Conservation (phyloP, 2,329 filamentous ascomycete genomes). For the Calonectria pteridis region DNA sequence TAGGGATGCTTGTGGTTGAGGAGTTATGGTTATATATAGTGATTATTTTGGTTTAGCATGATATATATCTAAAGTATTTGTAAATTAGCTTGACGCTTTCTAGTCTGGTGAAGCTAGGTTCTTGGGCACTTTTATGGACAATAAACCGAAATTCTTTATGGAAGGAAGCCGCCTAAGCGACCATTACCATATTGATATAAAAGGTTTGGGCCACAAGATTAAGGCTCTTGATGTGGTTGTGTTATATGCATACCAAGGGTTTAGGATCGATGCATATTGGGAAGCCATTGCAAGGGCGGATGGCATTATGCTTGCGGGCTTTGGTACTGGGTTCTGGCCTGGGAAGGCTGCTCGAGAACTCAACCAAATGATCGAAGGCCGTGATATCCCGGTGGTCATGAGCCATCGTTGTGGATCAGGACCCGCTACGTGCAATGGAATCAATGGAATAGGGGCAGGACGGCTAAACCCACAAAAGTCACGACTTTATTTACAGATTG, state of each 20-base stretch:
- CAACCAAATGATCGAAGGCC: constrained; percentile 57
- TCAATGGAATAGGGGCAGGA: constrained; percentile 57
- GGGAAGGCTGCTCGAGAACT: constrained; percentile 54
- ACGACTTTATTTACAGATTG: constrained; percentile 63
- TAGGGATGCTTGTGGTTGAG: constrained; percentile 60
- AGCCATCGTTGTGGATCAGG: constrained; percentile 64
- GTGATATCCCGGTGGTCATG: constrained; percentile 61
- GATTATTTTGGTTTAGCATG: constrained; percentile 70
- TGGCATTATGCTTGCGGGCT: constrained; percentile 67
- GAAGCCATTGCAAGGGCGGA: constrained; percentile 63
- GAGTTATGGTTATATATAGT: constrained; percentile 71
- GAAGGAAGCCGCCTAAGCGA: constrained; percentile 61
- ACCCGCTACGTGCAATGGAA: constrained; percentile 57
- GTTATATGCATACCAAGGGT: constrained; percentile 67
- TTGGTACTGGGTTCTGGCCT: constrained; percentile 66
- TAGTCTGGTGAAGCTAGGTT: constrained; percentile 67
- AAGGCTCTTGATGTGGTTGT: constrained; percentile 67
- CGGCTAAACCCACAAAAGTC: constrained; percentile 69
- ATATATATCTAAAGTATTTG: constrained; percentile 72
- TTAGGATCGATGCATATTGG: constrained; percentile 60
- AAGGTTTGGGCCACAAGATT: constrained; percentile 19
- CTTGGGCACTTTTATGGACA: constrained; percentile 69
- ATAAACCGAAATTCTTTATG: constrained; percentile 71
- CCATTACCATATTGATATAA: constrained; percentile 57
- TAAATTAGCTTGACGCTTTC: constrained; percentile 74